Base-by-base conservation (phyloP, 2,329 filamentous ascomycete genomes). In the Geosmithia putterillii region DNA sequence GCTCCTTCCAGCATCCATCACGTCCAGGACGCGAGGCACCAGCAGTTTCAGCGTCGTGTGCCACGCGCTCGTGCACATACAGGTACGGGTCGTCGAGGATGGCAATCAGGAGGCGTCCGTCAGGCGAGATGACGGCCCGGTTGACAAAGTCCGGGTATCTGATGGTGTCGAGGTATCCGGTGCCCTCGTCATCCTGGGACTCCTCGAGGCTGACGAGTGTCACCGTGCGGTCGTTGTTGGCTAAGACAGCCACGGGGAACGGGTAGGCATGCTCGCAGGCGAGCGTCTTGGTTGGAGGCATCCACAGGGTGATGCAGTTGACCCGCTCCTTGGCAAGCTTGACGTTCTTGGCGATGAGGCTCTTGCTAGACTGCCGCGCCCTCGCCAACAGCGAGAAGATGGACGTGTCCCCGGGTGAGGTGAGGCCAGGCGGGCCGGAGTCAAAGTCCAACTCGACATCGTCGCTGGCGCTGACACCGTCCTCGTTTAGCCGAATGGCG, bases 151-250 rank as follows among this genome's bases (percentile, higher is more conserved):
- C 84, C 5, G 85, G 82, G 50, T 94, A 82, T 4, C 76, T 71
- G 43, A 95, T 66, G 38, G 80, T 73, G 44, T 85, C 79, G 19
- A 94, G 64, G 32, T 83, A 70, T 46, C 83, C 70, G 14, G 61
- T 59, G 40, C 60, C 60, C 15, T 65, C 60, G 38, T 58, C 57
- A 28, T 53, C 53, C 4, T 64, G 61, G 42, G 79, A 75, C 42
- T 81, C 76, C 22, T 75, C 69, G 18, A 96, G 67, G 41, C 81
- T 83, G 56, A 94, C 86, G n/a, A 95, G 66, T 22, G 83, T 82
- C 45, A 96, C 84, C 2, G 85, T 87, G 57, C 81, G 83, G 64
- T 96, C 92, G 58, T 98, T 98, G 64, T 95, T 95, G 39, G 85
- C 79, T 54, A 95, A 66, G 39, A 86, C 73, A 42, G 80, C 84